Evolutionary conservation across 371 early-diverging fungal species (phyloP).

Genomic region (Mortierella sp.): DNA sequence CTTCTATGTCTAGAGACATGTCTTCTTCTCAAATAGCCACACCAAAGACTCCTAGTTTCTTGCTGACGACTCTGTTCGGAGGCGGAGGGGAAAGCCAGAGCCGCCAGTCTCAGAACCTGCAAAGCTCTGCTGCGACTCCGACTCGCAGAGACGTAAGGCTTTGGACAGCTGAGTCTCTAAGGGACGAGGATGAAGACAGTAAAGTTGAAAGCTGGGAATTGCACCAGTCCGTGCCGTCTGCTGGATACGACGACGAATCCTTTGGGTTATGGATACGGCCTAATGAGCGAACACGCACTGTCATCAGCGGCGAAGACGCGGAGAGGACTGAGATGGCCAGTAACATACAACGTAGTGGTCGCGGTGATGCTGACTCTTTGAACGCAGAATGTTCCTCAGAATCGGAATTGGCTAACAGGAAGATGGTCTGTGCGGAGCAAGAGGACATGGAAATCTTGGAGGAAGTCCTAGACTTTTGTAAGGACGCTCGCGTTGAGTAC

Average conservation of each 20-base stretch:
- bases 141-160: neutral
- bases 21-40: no score
- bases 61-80: no score
- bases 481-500: no score
- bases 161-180: neutral
- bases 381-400: no score
- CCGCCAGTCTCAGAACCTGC: no score
- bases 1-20: neutral
- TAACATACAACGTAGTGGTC: neutral
- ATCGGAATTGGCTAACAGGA: no score
- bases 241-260: slow-evolving; percentile 33
- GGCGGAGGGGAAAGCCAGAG: no score
- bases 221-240: slow-evolving; percentile 20
- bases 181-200: slow-evolving; percentile 2
- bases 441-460: slow-evolving; percentile 37
- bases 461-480: slow-evolving; percentile 43
- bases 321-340: slow-evolving; percentile 10
- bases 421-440: slow-evolving; percentile 11
- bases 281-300: slow-evolving; percentile 16
- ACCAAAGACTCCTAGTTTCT: no score
- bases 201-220: slow-evolving; percentile 26
- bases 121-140: no score
- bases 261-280: slow-evolving; percentile 46
- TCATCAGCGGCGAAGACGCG: slow-evolving; percentile 30
- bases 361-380: neutral